Evolutionary conservation across 75 land plant genomes (phyloP).

Genomic region (Ceratopteris richardii): DNA sequence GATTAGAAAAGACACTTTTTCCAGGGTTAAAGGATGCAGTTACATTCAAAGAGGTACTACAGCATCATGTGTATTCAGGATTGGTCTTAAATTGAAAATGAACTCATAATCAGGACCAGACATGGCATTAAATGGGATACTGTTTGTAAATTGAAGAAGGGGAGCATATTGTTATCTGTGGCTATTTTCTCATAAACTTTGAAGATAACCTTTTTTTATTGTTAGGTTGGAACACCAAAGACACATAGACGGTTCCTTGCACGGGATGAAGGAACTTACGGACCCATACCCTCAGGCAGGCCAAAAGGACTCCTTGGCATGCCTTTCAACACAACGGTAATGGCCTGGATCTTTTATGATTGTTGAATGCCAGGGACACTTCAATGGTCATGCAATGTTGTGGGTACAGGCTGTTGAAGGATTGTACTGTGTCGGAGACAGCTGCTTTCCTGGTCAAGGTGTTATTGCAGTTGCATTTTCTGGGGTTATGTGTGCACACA

Average conservation of each 20-base stretch:
- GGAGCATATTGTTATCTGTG: too few relatives aligned
- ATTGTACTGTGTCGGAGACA: constrained; percentile 96
- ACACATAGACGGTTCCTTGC: constrained; percentile 91
- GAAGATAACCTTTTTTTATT: too few relatives aligned
- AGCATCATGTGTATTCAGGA: too few relatives aligned
- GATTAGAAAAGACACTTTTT: constrained; percentile 82
- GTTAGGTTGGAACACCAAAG: constrained; percentile 86
- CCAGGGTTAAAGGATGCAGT: constrained; percentile 74
- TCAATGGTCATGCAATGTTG: too few relatives aligned
- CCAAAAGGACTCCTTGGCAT: constrained; percentile 94
- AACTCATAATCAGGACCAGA: too few relatives aligned
- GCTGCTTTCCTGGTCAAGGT: constrained; percentile 99
- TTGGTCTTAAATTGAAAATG: too few relatives aligned
- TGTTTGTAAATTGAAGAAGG: too few relatives aligned
- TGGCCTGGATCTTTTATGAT: too few relatives aligned
- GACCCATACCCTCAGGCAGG: constrained; percentile 78
- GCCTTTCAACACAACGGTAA: constrained; percentile 98
- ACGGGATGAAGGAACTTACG: constrained; percentile 89
- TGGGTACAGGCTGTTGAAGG: constrained; percentile 86
- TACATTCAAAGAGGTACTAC: constrained; percentile 69
- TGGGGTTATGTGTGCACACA: constrained; percentile 96
- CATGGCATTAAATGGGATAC: too few relatives aligned
- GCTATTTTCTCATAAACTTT: too few relatives aligned
- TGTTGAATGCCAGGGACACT: background rate
- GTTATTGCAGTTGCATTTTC: constrained; percentile 98